Base-by-base conservation (phyloP, 352 stramenopile species). In the Globisporangium nunn region DNA sequence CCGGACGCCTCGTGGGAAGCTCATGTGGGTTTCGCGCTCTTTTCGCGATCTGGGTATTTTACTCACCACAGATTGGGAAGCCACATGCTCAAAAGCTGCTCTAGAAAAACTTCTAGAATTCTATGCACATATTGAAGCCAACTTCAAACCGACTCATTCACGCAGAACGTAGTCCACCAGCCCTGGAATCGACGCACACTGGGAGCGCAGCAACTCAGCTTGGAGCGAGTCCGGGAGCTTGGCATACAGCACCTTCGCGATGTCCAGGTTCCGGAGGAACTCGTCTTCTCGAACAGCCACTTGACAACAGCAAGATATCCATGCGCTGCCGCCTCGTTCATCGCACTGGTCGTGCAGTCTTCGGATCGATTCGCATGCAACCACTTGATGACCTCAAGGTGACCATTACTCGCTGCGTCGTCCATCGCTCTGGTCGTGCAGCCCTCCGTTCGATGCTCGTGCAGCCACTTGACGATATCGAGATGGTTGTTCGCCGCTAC, bases 1-100 rank as follows among this genome's bases (percentile, higher is more conserved):
- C 11, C 81, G 78, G 63, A 74, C 79, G 52, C 74, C 71, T 14
- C 64, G 58, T 7, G 52, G 54, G 11, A 61, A 61, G 28, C 29
- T 52, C 47, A 37, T 52, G 23, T 23, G 23, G 23, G 23, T 23
- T 23, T 23, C 23, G 23, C 23, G 23, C 23, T 23, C 23, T 23
- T 23, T 23, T 23, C 23, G 23, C 23, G 23, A 23, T 23, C 23
- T 23, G 23, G 23, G 23, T 23, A 23, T 23, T 23, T 23, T 23
- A 23, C 23, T 23, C 23, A 23, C 23, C 23, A 23, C 23, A 23
- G 23, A 23, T 23, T 23, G 23, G 23, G 23, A 23, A 23, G 23
- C 23, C 23, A 23, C 23, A 23, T 23, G 23, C 23, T 23, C 23
- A 23, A 23, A 23, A 23, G 23, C 23, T 23, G 23, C 23, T 23